These are phyloP conservation scores for Phytophthora pinifolia DNA, from an alignment of 352 stramenopile species.

Conservation along the genomic window DNA sequence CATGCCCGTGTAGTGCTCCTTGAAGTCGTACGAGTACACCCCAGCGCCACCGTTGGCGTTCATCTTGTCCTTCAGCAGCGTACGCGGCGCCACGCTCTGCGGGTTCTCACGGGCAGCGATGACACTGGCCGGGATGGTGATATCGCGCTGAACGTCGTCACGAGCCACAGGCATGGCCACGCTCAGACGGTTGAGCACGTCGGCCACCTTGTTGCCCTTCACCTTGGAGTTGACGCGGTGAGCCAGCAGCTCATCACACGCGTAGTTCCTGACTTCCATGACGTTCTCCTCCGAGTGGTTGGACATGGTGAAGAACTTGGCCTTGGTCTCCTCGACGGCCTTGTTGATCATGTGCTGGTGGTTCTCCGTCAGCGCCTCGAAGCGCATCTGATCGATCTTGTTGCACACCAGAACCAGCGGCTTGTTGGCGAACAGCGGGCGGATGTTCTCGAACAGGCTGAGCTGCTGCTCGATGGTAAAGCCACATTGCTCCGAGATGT, in stretches of 20 bases:
- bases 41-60: conserved; percentile 96
- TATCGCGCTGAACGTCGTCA: conserved; percentile 90
- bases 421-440: conserved; percentile 99
- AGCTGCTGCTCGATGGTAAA: conserved; percentile 99
- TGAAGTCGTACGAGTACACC: conserved; percentile 97
- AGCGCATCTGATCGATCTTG: conserved; percentile 98
- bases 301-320: conserved; percentile 97
- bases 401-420: conserved; percentile 98
- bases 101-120: conserved; percentile 71
- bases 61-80: conserved; percentile 87
- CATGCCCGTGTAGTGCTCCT: conserved; percentile 96
- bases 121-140: conserved; percentile 94
- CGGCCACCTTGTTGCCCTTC: conserved; percentile 95
- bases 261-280: conserved; percentile 92
- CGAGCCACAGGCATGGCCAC: conserved; percentile 94
- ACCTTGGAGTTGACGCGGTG: conserved; percentile 95
- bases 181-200: conserved; percentile 96
- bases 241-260: conserved; percentile 95
- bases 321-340: conserved; percentile 71
- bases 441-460: conserved; percentile 97
- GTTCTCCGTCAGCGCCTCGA: conserved; percentile 83
- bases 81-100: conserved; percentile 37
- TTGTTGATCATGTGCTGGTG: conserved; percentile 85
- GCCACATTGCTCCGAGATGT: conserved; percentile 99
- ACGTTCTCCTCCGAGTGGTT: conserved; percentile 98